Evolutionary conservation across 768 basidiomycete species (phyloP), one percentile per base, ranked within the genome.

Genomic region (Suillus ampliporus): DNA sequence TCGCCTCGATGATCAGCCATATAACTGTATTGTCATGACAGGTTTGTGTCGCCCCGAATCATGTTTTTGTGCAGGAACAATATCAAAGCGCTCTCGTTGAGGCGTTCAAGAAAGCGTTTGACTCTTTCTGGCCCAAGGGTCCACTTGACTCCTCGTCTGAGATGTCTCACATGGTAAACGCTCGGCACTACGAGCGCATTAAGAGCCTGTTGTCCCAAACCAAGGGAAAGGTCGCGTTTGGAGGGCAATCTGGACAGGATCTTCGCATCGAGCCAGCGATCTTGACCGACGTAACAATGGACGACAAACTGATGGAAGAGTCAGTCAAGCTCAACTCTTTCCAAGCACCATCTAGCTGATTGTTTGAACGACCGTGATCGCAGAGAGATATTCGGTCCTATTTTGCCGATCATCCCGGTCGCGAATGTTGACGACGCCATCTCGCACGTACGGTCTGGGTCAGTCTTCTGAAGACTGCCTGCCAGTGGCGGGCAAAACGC

Each of bases 321-420:
- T 86, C 61, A 51, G 79, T 72, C 2, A 21, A 38, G 61, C 17
- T 52, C 43, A 15, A 59, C 1, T 15, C 17, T 5, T 50, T 35
- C 34, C 2, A 52, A 6, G 40, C 26, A 2, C 23, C 26, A 28
- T 4, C 56, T 40, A 21, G 10, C 43, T 44, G 43, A 44, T n/a
- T 44, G 11, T 44, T 44, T n/a, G 48, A n/a, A n/a, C n/a, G 10
- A 21, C 43, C n/a, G 43, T 44, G 21, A 26, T 21, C 10, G 11
- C 37, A 89, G 88, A 60, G 89, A 90, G 70, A 76, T 89, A 14
- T 91, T 91, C 62, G 89, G 88, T 0, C 89, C 89, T 1, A 71
- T 90, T 26, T 69, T 90, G 23, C 86, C 89, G 5, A 78, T 91
- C 46, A 67, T 89, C 14, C 77, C 83, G 0, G 84, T 90, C 2